These are phyloP conservation scores for Teratosphaeria nubilosa DNA, from an alignment of 2,329 filamentous ascomycete genomes.

Conservation along the genomic window DNA sequence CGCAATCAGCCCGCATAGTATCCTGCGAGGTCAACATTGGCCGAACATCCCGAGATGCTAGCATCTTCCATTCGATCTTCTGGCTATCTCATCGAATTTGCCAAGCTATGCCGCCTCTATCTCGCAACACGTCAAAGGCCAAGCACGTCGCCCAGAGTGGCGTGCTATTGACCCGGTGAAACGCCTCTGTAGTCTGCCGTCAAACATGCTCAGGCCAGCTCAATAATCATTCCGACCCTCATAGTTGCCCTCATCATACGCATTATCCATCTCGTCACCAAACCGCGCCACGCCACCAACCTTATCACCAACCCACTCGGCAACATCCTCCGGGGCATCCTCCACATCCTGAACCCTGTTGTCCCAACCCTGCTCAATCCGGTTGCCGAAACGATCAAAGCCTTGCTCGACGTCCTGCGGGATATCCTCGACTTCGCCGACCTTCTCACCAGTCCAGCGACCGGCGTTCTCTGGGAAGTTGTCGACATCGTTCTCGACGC, in stretches of 20 bases:
- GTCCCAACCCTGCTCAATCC: slow-evolving; percentile 23
- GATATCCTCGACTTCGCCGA: slow-evolving; percentile 31
- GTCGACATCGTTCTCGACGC: slow-evolving; percentile 25
- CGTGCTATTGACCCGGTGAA: neutral
- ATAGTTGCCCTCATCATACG: slow-evolving; percentile 34
- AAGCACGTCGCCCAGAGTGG: too few relatives aligned
- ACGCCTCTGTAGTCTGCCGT: neutral
- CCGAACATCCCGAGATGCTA: too few relatives aligned
- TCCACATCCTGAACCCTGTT: slow-evolving; percentile 25
- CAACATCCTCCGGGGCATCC: slow-evolving; percentile 27
- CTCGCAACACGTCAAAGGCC: too few relatives aligned
- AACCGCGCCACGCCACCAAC: slow-evolving; percentile 36
- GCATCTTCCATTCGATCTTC: too few relatives aligned
- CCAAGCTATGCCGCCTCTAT: too few relatives aligned
- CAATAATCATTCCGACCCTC: slow-evolving; percentile 18
- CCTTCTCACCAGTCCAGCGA: slow-evolving; percentile 33
- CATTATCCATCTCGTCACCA: slow-evolving; percentile 32
- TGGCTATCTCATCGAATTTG: too few relatives aligned
- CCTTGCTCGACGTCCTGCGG: slow-evolving; percentile 23
- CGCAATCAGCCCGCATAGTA: too few relatives aligned
- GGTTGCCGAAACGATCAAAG: slow-evolving; percentile 25
- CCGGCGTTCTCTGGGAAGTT: slow-evolving; percentile 36
- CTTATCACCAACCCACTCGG: slow-evolving; percentile 26
- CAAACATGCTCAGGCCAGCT: neutral
- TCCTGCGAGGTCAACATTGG: too few relatives aligned